Percentiles rank a stretch among this genome's conserved stretches.
phyloP scores from a whole-genome alignment of 768 basidiomycete species.

The Bullera alba region DNA sequence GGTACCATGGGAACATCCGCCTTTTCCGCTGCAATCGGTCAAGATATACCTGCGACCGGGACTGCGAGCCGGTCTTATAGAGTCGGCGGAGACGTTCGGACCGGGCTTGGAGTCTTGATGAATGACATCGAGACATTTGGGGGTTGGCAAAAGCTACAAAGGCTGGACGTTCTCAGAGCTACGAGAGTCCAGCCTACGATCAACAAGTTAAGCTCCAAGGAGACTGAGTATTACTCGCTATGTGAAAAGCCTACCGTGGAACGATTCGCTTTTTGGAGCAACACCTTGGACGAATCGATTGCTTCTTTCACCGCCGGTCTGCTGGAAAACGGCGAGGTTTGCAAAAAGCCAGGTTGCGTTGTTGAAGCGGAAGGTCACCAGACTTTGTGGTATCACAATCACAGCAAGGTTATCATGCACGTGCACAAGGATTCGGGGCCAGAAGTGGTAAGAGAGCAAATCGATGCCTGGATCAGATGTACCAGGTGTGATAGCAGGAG shows the following conservation, averaged over 20 bases:
- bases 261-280: too few species aligned
- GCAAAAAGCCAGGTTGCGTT: background rate
- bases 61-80: slow-evolving; percentile 26
- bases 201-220: too few species aligned
- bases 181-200: slow-evolving; percentile 10
- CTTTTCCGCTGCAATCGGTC: background rate
- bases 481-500: slow-evolving; percentile 10
- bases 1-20: too few species aligned
- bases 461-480: slow-evolving; percentile 24
- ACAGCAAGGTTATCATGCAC: slow-evolving; percentile 12
- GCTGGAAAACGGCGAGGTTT: too few species aligned
- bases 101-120: slow-evolving; percentile 22
- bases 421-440: background rate
- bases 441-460: background rate
- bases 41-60: slow-evolving; percentile 3
- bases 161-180: slow-evolving; percentile 21
- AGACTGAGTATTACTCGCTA: too few species aligned
- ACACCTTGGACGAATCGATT: too few species aligned
- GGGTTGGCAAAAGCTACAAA: slow-evolving; percentile 28
- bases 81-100: slow-evolving; percentile 32
- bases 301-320: too few species aligned
- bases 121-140: slow-evolving; percentile 22
- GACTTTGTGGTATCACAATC: slow-evolving; percentile 21
- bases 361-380: slow-evolving; percentile 12
- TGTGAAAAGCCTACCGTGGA: too few species aligned